Percentiles rank a stretch among this genome's conserved stretches.
Conservation (phyloP, 345 rosid genomes). For the Salix purpurea region DNA sequence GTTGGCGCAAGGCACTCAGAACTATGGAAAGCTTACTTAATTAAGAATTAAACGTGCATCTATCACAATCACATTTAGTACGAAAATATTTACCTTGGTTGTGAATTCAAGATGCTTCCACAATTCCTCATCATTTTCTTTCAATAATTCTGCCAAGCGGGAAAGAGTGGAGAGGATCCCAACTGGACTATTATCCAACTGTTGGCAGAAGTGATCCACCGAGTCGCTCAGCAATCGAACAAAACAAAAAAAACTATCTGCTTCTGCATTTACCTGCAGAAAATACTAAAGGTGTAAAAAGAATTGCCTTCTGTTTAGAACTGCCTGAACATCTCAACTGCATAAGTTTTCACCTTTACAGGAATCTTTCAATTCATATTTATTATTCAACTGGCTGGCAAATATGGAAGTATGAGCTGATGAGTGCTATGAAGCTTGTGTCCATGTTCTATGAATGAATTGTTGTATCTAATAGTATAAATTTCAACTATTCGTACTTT, state of each 20-base stretch:
- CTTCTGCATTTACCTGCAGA: conserved; percentile 57
- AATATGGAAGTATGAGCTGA: neutral
- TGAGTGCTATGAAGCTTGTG: neutral
- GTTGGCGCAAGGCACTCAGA: neutral
- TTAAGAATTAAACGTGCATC: neutral
- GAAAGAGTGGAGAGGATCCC: conserved; percentile 67
- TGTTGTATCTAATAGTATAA: neutral
- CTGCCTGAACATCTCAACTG: neutral
- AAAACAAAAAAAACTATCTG: conserved; percentile 63
- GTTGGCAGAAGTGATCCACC: conserved; percentile 70
- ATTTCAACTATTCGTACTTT: neutral
- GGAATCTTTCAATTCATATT: neutral
- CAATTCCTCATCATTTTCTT: conserved; percentile 56
- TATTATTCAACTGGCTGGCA: neutral
- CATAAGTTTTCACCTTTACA: neutral
- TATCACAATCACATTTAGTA: neutral
- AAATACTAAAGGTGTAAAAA: neutral
- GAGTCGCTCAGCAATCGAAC: conserved; percentile 58
- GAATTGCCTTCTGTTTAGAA: neutral
- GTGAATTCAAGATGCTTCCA: conserved; percentile 68
- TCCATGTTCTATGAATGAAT: neutral
- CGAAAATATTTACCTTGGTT: conserved; percentile 35
- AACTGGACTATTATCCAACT: conserved; percentile 59
- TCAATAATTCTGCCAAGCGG: conserved; percentile 49
- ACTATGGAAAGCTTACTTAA: neutral